Conservation (phyloP, 495 filamentous ascomycete genomes). For the Hypoxylon trugodes region DNA sequence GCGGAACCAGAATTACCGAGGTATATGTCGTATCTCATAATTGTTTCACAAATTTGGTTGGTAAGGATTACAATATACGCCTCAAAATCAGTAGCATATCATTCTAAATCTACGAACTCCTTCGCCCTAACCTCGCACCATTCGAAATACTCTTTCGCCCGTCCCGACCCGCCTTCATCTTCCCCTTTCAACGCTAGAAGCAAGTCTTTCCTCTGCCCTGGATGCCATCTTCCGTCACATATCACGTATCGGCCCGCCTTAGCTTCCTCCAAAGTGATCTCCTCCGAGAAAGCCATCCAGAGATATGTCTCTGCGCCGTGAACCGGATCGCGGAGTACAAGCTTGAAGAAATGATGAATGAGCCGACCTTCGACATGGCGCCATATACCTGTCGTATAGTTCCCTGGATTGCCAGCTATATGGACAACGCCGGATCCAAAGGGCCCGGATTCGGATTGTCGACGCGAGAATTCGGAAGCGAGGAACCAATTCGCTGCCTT, state of each 20-base stretch:
- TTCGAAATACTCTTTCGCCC: conserved; percentile 45
- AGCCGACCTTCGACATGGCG: conserved; percentile 19
- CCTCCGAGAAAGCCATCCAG: conserved; percentile 48
- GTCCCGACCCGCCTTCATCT: conserved; percentile 48
- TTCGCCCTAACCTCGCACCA: conserved; percentile 45
- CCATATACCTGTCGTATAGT: conserved; percentile 46
- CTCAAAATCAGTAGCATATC: too few relatives aligned
- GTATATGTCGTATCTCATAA: too few relatives aligned
- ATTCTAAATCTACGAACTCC: conserved; percentile 8
- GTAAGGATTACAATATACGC: too few relatives aligned
- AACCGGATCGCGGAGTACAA: conserved; percentile 38
- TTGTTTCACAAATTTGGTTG: too few relatives aligned
- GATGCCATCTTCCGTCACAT: conserved; percentile 50
- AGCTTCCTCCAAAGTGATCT: conserved; percentile 43
- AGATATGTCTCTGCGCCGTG: conserved; percentile 52
- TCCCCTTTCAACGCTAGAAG: conserved; percentile 40
- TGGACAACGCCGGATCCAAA: conserved; percentile 25
- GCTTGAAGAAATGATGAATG: conserved; percentile 9
- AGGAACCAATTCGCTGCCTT: conserved; percentile 54
- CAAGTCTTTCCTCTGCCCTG: conserved; percentile 41
- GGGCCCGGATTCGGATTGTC: conserved; percentile 17
- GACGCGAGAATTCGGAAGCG: conserved; percentile 42
- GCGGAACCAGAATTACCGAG: too few relatives aligned
- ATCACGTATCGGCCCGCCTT: conserved; percentile 45
- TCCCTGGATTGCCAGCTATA: conserved; percentile 53